Evolutionary conservation across 495 filamentous ascomycete species (phyloP), one percentile per base, ranked within the genome.

Genomic region (Neurospora africana): DNA sequence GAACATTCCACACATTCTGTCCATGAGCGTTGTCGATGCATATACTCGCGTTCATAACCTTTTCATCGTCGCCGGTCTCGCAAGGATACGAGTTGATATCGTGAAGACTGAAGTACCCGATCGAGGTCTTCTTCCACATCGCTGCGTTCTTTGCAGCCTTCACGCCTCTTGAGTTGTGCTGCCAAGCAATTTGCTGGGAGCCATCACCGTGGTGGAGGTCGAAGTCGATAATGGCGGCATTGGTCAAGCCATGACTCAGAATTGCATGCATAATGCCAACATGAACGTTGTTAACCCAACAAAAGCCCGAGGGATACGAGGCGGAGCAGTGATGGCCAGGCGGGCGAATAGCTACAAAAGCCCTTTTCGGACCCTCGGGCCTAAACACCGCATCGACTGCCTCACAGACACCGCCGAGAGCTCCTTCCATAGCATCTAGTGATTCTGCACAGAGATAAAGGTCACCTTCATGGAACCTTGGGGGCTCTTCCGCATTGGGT

Each of bases 41-140:
- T 23, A 98, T 78, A 79, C 93, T 97, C 0, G 95, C 95, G 75
- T 93, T 95, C 78, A 89, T 91, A 68, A 98, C 88, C 78, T 98
- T 98, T 9, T 95, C 92, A 44, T 89, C 87, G 58, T 97, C 94
- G 38, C 94, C 96, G 74, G 83, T 85, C 78, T 98, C 95, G 79
- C 95, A 99, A 1, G 95, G 95, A 77, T 93, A 99, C 9, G 93
- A 97, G 81, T 98, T 97, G 81, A 99, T 97, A 79, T 99, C 95
- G 79, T 99, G 95, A 53, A 98, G 76, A 76, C 93, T 97, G 79
- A 95, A 98, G 77, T 99, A 99, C 2, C 94, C 96, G 73, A 97
- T 93, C 9, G 91, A 89, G 0, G 92, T 90, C 83, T 91, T 93
- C 82, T 95, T 93, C 80, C 89, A 89, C 39, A 83, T 80, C 0